phyloP scores from a whole-genome alignment of 169 alveolate species.

The Haemoproteus tartakovskyi region DNA sequence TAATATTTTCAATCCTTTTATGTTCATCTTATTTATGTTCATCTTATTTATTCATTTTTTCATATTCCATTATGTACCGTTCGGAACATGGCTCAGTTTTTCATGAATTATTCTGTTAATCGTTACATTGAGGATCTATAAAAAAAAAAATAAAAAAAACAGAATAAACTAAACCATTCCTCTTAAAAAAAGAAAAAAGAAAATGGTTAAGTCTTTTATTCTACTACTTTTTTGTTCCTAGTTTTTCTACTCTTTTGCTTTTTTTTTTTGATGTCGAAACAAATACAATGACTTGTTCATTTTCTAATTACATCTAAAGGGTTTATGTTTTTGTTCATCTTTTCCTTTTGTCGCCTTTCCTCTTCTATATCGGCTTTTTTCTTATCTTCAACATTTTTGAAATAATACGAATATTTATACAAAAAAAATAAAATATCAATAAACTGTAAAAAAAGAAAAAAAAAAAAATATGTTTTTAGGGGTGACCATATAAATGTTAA shows the following conservation, averaged over 20 bases:
- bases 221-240: too few species aligned
- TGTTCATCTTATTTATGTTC: background rate
- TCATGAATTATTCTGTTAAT: slow-evolving; percentile 49
- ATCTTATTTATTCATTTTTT: background rate
- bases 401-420: background rate
- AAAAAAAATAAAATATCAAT: background rate
- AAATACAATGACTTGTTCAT: too few species aligned
- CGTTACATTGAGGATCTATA: slow-evolving; percentile 12
- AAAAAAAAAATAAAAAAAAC: slow-evolving; percentile 1
- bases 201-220: too few species aligned
- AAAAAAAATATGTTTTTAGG: too few species aligned
- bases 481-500: too few species aligned
- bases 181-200: too few species aligned
- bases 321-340: slow-evolving; percentile 6
- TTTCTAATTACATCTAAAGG: slow-evolving; percentile 3
- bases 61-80: slow-evolving; percentile 9
- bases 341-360: too few species aligned
- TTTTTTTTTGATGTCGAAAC: too few species aligned
- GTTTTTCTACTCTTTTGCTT: too few species aligned
- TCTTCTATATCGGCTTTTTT: background rate
- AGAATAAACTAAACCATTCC: background rate
- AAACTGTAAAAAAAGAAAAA: too few species aligned
- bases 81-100: slow-evolving; percentile 23
- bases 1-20: background rate
- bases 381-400: background rate